A percentile compares a stretch with the other conserved stretches of the same genome.
Conservation (phyloP, 2,329 filamentous ascomycete species). For the Leptoxyphium fumago region DNA sequence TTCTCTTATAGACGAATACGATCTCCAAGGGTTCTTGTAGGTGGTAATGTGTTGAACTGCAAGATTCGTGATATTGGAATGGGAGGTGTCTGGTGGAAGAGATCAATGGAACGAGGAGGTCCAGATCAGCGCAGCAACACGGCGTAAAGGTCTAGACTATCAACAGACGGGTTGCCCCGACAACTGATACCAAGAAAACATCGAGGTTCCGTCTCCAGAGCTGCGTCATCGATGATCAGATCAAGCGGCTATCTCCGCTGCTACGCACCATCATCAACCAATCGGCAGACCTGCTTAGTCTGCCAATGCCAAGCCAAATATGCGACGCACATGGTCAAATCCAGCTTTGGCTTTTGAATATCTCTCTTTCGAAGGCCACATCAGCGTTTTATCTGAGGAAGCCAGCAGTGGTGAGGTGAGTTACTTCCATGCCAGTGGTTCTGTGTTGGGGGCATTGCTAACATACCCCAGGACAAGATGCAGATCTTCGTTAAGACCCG, state of each 20-base stretch:
- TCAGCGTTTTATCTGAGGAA: not conserved
- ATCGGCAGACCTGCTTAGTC: not conserved
- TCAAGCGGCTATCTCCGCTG: not conserved
- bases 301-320: not conserved
- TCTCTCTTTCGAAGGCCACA: not conserved
- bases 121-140: too few species aligned
- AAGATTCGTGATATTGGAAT: too few species aligned
- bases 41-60: too few species aligned
- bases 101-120: too few species aligned
- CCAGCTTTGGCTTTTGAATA: not conserved
- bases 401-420: not conserved
- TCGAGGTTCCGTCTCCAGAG: too few species aligned
- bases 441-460: not conserved
- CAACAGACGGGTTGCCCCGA: not conserved
- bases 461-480: conserved; percentile 32
- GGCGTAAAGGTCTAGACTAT: not conserved
- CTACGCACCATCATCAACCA: not conserved
- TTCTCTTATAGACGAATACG: too few species aligned
- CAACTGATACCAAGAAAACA: not conserved
- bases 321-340: not conserved
- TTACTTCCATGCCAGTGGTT: not conserved
- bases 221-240: not conserved
- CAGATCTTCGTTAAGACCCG: conserved; percentile 98
- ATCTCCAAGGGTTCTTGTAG: too few species aligned
- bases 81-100: too few species aligned